phyloP scores from a whole-genome alignment of 2,329 filamentous ascomycete genomes.

The Pseudopyrenochaeta lycopersici region DNA sequence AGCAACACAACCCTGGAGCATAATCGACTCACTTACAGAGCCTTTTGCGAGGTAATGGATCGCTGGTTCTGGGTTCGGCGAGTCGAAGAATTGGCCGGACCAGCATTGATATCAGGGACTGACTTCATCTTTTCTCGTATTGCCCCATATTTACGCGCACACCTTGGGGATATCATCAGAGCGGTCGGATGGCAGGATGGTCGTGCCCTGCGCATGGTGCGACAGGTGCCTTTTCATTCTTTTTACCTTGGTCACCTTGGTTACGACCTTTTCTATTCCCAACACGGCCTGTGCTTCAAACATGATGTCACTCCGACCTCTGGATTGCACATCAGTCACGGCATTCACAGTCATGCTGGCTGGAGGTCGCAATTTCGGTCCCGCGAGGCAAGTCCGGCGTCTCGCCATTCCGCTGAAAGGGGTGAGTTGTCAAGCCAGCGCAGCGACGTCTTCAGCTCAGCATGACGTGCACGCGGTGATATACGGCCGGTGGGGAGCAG shows the following conservation, averaged over 20 bases:
- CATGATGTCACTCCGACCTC: slow-evolving; percentile 33
- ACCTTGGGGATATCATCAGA: neutral
- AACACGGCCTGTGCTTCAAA: slow-evolving; percentile 18
- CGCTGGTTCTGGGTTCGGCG: neutral
- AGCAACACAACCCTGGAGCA: neutral
- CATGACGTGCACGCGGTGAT: slow-evolving; percentile 18
- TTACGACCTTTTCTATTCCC: slow-evolving; percentile 6
- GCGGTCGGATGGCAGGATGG: slow-evolving; percentile 1
- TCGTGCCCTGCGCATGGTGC: slow-evolving; percentile 20
- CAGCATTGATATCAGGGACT: neutral
- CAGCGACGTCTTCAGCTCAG: slow-evolving; percentile 20
- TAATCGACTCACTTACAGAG: neutral
- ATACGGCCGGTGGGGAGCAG: neutral
- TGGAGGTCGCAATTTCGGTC: slow-evolving; percentile 18
- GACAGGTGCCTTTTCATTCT: slow-evolving; percentile 19
- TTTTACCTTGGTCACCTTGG: slow-evolving; percentile 17
- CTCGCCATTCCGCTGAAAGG: slow-evolving; percentile 17
- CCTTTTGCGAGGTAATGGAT: neutral
- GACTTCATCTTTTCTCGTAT: slow-evolving; percentile 8
- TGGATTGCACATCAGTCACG: slow-evolving; percentile 6
- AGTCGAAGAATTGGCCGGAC: neutral
- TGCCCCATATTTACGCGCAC: neutral
- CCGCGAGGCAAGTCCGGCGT: slow-evolving; percentile 6
- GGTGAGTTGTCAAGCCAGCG: slow-evolving; percentile 38
- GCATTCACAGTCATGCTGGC: slow-evolving; percentile 6